Conservation (phyloP, 257 asterid genomes). For the Orobanche coerulescens region DNA sequence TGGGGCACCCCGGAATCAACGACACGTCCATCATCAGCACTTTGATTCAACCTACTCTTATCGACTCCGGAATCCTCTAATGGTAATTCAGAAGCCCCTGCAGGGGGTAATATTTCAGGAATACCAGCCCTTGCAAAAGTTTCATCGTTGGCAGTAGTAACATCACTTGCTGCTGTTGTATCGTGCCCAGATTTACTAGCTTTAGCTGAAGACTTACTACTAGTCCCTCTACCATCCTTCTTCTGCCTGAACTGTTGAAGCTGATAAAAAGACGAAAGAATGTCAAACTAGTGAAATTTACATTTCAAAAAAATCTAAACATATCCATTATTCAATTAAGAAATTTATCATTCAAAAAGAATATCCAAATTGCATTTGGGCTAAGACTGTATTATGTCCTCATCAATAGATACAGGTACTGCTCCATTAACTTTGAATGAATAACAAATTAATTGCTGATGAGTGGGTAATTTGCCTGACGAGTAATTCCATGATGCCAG, state of each 20-base stretch:
- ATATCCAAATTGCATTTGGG: not conserved
- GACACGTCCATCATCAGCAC: conserved; percentile 23
- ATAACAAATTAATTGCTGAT: not conserved
- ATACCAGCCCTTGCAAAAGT: conserved; percentile 27
- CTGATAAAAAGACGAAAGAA: conserved; percentile 33
- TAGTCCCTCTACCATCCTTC: conserved; percentile 67
- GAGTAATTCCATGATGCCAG: not conserved
- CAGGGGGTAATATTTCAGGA: conserved; percentile 29
- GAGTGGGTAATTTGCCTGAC: not conserved
- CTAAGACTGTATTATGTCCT: not conserved
- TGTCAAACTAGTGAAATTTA: too few species aligned
- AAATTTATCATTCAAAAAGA: conserved; percentile 8
- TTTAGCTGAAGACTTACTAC: conserved; percentile 47
- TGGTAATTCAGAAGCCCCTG: conserved; percentile 20
- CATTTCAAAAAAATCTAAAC: conserved; percentile 1
- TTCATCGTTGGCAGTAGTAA: conserved; percentile 28
- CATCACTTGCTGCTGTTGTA: conserved; percentile 24
- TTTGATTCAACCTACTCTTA: conserved; percentile 19
- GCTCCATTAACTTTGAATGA: not conserved
- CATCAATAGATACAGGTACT: not conserved
- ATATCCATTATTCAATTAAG: not conserved
- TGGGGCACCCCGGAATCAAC: conserved; percentile 21
- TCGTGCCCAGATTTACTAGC: conserved; percentile 54
- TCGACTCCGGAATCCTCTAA: conserved; percentile 30
- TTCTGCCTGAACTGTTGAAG: conserved; percentile 93